Percentiles rank a stretch among this genome's conserved stretches.
Evolutionary conservation across 805 yeast genomes (phyloP).

Genomic region (Diddensiella transvaalensis): DNA sequence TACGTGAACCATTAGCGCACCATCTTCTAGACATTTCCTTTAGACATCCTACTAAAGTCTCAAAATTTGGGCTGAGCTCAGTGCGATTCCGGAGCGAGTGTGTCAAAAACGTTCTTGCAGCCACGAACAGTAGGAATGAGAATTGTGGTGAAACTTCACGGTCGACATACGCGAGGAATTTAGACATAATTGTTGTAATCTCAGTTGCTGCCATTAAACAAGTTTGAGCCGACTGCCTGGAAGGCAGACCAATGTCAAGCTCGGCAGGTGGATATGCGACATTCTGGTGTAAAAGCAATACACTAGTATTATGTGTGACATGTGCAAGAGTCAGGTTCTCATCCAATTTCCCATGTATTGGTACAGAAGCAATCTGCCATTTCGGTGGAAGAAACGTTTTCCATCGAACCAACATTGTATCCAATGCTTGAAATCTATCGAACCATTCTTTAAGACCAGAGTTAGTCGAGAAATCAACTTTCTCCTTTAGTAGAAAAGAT

Average conservation of each 20-base stretch:
- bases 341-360: conserved; percentile 9
- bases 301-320: conserved; percentile 20
- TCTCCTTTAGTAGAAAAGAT: conserved; percentile 9
- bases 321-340: conserved; percentile 19
- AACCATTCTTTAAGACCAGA: conserved; percentile 14
- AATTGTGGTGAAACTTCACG: conserved; percentile 18
- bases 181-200: conserved; percentile 14
- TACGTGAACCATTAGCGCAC: conserved; percentile 9
- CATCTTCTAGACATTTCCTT: conserved; percentile 17
- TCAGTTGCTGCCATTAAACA: conserved; percentile 19
- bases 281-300: conserved; percentile 17
- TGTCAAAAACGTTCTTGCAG: conserved; percentile 18
- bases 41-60: conserved; percentile 12
- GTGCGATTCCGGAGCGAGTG: conserved; percentile 4
- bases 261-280: conserved; percentile 18
- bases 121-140: conserved; percentile 17
- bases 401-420: conserved; percentile 16
- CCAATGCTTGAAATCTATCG: conserved; percentile 14
- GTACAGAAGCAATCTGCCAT: conserved; percentile 14
- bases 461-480: conserved; percentile 6
- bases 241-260: conserved; percentile 5
- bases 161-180: conserved; percentile 11
- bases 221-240: conserved; percentile 14
- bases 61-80: conserved; percentile 6
- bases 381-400: conserved; percentile 14